Base-by-base conservation (phyloP, 1,139 yeast species). In the Hyphopichia burtonii region DNA sequence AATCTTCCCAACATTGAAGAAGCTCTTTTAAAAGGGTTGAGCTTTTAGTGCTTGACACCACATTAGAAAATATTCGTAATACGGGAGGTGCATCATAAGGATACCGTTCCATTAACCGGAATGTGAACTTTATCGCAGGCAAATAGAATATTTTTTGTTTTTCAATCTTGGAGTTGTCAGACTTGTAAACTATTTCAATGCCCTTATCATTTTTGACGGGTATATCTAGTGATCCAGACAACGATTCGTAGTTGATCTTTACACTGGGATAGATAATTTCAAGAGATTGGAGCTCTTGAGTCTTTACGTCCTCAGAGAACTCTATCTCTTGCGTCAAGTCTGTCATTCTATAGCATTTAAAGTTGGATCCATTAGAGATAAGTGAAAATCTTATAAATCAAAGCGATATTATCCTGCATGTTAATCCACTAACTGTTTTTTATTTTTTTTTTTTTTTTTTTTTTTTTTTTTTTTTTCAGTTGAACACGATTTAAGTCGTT, bases 241-340 rank as follows among this genome's bases (percentile, higher is more conserved):
- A 44, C 1, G 41, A n/a, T 0, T 31, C 38, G 1, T 39, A 40
- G 35, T 59, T 54, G 4, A 70, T 44, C 3, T 45, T 42, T 1
- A 68, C 36, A 47, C 79, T 79, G 1, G 83, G 83, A 50, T 67
- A 82, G 37, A 81, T 80, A 3, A 76, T 73, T 41, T 50, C 50
- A 30, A 81, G 52, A 2, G 80, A 69, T 39, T 68, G 72, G 22
- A 82, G 54, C 49, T 80, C 85, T 44, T 75, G 74, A 12, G 43
- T 39, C 31, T 55, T 43, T 38, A 44, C 28, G 46, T 63, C 63
- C 3, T 59, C 63, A 1, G 65, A 53, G 41, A 55, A 58, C 25
- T 48, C 51, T 7, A 40, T 27, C 23, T 19, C 15, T 15, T 17
- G 34, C 38, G 37, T 25, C 4, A 11, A 12, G 11, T 25, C n/a